Percentiles rank a stretch among this genome's conserved stretches.
These are phyloP conservation scores for Venturia oleaginea DNA, from an alignment of 2,329 filamentous ascomycete genomes.

Conservation along the genomic window DNA sequence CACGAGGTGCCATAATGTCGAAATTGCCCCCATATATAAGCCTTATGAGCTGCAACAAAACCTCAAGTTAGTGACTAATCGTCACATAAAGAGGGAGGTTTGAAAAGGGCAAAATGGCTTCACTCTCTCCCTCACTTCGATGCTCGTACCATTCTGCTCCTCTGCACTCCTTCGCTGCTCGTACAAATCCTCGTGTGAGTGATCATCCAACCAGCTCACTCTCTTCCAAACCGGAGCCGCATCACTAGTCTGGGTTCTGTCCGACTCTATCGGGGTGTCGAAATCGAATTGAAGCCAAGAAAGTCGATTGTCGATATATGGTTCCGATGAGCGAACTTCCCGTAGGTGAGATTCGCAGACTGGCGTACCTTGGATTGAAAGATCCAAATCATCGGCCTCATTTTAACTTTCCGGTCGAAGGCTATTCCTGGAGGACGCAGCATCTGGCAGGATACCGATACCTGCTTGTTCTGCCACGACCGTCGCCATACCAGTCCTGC, in stretches of 20 bases:
- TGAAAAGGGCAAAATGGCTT: no score
- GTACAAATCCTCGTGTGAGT: background rate
- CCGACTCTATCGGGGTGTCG: background rate
- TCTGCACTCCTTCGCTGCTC: background rate
- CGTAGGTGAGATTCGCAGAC: background rate
- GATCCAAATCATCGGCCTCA: background rate
- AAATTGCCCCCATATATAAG: no score
- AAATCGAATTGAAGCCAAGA: background rate
- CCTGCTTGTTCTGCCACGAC: background rate
- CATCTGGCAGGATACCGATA: background rate
- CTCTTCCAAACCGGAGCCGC: background rate
- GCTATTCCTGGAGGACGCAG: background rate
- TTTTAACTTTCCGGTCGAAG: background rate
- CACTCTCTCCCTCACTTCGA: background rate
- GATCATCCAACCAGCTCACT: background rate
- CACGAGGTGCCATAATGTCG: no score
- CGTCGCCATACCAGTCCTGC: background rate
- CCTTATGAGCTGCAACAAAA: no score
- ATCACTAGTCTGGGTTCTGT: background rate
- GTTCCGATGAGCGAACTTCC: background rate
- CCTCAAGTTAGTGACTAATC: no score
- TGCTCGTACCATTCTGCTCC: background rate
- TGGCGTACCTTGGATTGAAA: background rate
- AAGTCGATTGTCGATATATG: background rate
- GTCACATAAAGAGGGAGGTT: no score